Evolutionary conservation across 768 basidiomycete genomes (phyloP).

Genomic region (Tylopilus sp.): DNA sequence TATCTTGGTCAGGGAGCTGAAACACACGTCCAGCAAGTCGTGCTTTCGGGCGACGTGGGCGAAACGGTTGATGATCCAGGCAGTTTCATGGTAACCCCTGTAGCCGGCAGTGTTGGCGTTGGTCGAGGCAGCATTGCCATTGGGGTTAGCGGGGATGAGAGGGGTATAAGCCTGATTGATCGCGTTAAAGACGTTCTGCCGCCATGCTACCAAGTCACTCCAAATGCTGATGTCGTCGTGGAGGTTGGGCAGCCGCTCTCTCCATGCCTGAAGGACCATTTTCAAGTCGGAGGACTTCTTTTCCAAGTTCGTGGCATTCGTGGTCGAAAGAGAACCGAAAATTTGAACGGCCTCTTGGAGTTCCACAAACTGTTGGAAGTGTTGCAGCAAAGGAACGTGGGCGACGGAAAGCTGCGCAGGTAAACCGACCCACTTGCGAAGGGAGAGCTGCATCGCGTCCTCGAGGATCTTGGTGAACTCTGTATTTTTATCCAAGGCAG

Average conservation of each 20-base stretch:
- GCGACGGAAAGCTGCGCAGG: slow-evolving; percentile 86
- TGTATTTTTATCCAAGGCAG: slow-evolving; percentile 73
- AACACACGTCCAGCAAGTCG: slow-evolving; percentile 93
- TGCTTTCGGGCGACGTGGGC: slow-evolving; percentile 98
- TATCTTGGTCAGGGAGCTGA: slow-evolving; percentile 91
- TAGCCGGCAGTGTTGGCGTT: slow-evolving; percentile 85
- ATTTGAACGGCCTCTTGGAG: slow-evolving; percentile 94
- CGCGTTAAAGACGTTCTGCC: slow-evolving; percentile 96
- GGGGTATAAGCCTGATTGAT: slow-evolving; percentile 97
- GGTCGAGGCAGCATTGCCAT: slow-evolving; percentile 45
- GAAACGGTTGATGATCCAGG: slow-evolving; percentile 99
- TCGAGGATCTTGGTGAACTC: slow-evolving; percentile 89
- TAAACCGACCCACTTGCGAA: slow-evolving; percentile 93
- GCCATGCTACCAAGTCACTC: slow-evolving; percentile 99
- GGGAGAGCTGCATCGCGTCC: slow-evolving; percentile 93
- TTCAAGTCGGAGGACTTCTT: slow-evolving; percentile 95
- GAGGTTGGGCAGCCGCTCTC: slow-evolving; percentile 91
- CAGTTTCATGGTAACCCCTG: slow-evolving; percentile 97
- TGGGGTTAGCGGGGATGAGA: slow-evolving; percentile 64
- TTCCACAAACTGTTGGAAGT: slow-evolving; percentile 99
- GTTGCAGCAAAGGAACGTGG: slow-evolving; percentile 91
- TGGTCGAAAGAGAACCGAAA: slow-evolving; percentile 84
- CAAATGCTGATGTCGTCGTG: slow-evolving; percentile 98
- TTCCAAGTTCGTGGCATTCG: slow-evolving; percentile 85
- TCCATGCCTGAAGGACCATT: slow-evolving; percentile 94